Evolutionary conservation across 352 stramenopile genomes (phyloP).

Genomic region (Elongisporangium senticosum): DNA sequence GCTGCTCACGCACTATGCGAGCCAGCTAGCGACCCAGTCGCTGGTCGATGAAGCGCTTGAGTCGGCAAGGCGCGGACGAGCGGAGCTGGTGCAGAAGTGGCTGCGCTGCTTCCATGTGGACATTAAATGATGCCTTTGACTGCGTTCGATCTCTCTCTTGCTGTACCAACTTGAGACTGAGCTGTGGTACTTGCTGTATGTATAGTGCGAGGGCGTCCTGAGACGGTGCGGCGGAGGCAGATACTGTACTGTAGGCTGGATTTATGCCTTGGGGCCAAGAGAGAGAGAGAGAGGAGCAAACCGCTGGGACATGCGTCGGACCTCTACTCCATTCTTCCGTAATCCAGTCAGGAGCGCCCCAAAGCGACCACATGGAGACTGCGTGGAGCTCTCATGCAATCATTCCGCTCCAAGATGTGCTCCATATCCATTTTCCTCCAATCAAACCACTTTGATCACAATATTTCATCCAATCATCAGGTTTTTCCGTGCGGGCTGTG

Average conservation of each 20-base stretch:
- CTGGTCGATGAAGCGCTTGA: constrained; percentile 17
- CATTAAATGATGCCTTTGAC: background rate
- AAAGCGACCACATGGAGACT: background rate
- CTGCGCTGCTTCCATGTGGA: constrained; percentile 11
- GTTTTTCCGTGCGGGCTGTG: too few relatives aligned
- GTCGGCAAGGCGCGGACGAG: constrained; percentile 15
- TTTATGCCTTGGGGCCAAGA: background rate
- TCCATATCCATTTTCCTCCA: background rate
- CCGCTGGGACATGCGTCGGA: background rate
- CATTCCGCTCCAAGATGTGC: background rate
- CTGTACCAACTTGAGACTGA: background rate
- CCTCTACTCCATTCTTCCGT: background rate
- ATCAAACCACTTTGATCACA: background rate
- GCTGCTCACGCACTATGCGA: constrained; percentile 15
- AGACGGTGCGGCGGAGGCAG: background rate
- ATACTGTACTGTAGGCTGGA: background rate
- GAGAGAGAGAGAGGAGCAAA: background rate
- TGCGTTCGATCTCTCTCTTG: background rate
- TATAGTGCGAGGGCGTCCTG: background rate
- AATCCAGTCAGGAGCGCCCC: background rate
- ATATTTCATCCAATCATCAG: background rate
- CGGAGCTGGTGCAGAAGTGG: constrained; percentile 27
- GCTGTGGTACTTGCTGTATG: background rate
- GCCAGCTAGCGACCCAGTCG: constrained; percentile 14
- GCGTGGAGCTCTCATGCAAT: background rate